Evolutionary conservation across 179 eudicot species (phyloP).

Genomic region (Carnegiea gigantea): DNA sequence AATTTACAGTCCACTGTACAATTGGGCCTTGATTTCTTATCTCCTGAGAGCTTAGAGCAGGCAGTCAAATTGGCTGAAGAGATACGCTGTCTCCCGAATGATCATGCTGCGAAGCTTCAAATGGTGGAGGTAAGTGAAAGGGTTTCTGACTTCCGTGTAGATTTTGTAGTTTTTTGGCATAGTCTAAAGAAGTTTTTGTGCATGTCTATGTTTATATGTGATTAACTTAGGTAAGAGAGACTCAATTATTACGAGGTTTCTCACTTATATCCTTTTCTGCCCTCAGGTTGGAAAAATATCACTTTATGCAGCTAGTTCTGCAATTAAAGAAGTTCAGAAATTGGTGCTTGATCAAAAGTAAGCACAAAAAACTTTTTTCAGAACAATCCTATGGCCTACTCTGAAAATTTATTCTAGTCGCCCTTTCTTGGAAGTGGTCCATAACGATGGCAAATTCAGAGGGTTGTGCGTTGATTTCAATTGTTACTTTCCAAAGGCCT

Average conservation of each 20-base stretch:
- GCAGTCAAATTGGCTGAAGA: slow-evolving; percentile 78
- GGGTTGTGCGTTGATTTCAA: not conserved
- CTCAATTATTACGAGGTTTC: slow-evolving; percentile 1
- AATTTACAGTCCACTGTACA: slow-evolving; percentile 81
- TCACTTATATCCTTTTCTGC: slow-evolving; percentile 22
- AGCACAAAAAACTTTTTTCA: slow-evolving; percentile 28
- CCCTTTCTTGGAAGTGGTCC: not conserved
- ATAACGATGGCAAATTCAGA: not conserved
- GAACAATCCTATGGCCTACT: not conserved
- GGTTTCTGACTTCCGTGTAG: not conserved
- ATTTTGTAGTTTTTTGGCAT: slow-evolving; percentile 16
- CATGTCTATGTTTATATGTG: not conserved
- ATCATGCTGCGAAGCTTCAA: slow-evolving; percentile 89
- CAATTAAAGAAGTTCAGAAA: slow-evolving; percentile 92
- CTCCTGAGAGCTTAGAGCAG: slow-evolving; percentile 84
- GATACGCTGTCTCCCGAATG: slow-evolving; percentile 84
- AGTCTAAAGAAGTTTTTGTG: not conserved
- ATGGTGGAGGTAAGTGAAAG: slow-evolving; percentile 72
- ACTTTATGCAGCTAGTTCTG: slow-evolving; percentile 91
- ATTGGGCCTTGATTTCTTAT: slow-evolving; percentile 86
- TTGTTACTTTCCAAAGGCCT: not conserved
- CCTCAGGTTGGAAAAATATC: slow-evolving; percentile 93
- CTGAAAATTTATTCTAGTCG: not conserved
- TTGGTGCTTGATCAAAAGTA: slow-evolving; percentile 94
- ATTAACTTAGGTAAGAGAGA: not conserved